Evolutionary conservation across 176 grass and related monocot genomes (phyloP).

Genomic region (Aegilops speltoides): DNA sequence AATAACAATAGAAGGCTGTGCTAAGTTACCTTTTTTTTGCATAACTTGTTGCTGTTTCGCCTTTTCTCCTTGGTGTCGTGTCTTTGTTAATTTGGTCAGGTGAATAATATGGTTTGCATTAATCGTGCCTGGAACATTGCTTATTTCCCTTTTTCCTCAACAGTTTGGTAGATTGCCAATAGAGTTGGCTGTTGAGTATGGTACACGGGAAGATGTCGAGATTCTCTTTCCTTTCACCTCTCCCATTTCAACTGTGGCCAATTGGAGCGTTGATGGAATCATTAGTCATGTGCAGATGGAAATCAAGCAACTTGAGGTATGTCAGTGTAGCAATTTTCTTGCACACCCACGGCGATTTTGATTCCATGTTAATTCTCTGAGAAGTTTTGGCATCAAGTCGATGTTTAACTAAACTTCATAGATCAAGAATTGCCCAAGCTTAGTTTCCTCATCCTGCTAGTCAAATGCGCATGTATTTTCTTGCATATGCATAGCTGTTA

Average conservation of each 20-base stretch:
- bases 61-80: background rate
- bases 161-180: constrained; percentile 45
- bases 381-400: background rate
- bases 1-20: background rate
- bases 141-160: background rate
- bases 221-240: constrained; percentile 43
- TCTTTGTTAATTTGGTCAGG: background rate
- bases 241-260: background rate
- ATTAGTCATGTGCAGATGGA: constrained; percentile 11
- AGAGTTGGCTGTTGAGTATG: constrained; percentile 46
- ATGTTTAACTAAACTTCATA: background rate
- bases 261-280: background rate
- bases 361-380: background rate
- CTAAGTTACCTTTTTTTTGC: background rate
- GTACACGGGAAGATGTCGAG: constrained; percentile 39
- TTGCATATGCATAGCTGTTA: background rate
- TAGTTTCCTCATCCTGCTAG: background rate
- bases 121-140: background rate
- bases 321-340: background rate
- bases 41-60: background rate
- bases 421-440: background rate
- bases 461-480: background rate
- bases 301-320: constrained; percentile 32
- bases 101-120: background rate
- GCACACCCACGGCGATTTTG: background rate